These are phyloP conservation scores for Chondrus crispus DNA, from an alignment of 23 red algal species.

Conservation along the genomic window DNA sequence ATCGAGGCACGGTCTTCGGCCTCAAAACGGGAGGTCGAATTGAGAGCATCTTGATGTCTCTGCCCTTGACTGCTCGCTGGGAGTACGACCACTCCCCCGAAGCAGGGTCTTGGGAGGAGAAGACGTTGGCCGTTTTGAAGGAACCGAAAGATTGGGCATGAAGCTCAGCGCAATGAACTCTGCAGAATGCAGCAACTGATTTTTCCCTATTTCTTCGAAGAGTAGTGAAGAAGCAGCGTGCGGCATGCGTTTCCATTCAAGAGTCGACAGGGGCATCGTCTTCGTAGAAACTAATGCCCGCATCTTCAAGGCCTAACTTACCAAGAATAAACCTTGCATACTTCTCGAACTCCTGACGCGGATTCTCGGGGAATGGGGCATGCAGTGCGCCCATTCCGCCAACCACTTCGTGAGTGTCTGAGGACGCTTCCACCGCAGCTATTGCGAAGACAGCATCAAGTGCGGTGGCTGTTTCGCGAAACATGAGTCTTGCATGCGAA, in stretches of 20 bases:
- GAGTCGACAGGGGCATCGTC: neutral
- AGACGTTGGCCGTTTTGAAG: constrained; percentile 72
- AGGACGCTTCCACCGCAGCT: constrained; percentile 81
- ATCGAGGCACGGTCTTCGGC: constrained; percentile 97
- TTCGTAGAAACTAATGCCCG: constrained; percentile 35
- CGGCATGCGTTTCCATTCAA: neutral
- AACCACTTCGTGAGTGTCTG: constrained; percentile 50
- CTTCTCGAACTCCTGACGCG: constrained; percentile 50
- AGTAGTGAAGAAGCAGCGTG: too few relatives aligned
- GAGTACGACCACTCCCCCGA: constrained; percentile 89
- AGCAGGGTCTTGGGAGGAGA: constrained; percentile 84
- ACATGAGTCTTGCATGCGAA: constrained; percentile 92
- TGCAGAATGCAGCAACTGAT: too few relatives aligned
- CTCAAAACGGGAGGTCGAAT: constrained; percentile 99
- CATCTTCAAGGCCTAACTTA: constrained; percentile 53
- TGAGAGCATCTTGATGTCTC: constrained; percentile 97
- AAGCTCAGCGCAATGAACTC: neutral
- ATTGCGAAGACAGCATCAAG: constrained; percentile 96
- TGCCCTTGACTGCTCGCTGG: constrained; percentile 90
- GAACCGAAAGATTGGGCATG: constrained; percentile 90
- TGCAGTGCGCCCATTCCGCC: constrained; percentile 69
- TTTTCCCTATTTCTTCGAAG: too few relatives aligned
- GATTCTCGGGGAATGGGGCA: constrained; percentile 59
- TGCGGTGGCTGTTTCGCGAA: constrained; percentile 62
- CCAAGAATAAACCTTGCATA: constrained; percentile 55